Percentiles rank a stretch among this genome's conserved stretches.
These are phyloP conservation scores for Cenococcum geophilum DNA, from an alignment of 495 filamentous ascomycete genomes.

Conservation along the genomic window DNA sequence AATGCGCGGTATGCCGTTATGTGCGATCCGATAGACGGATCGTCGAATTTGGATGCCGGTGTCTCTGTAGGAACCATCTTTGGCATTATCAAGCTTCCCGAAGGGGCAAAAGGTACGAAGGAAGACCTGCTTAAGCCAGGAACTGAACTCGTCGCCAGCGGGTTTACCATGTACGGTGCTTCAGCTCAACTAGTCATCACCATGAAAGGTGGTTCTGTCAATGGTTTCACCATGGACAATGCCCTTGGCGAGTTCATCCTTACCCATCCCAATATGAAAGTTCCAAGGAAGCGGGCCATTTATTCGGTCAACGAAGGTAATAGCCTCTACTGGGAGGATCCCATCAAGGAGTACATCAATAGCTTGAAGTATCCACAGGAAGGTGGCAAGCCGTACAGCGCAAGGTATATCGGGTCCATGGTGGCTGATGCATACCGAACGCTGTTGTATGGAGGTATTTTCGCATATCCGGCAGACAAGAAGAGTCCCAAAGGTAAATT, in stretches of 20 bases:
- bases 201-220: constrained; percentile 87
- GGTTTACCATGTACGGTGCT: constrained; percentile 99
- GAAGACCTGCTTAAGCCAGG: constrained; percentile 84
- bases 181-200: constrained; percentile 94
- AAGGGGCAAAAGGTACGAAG: constrained; percentile 61
- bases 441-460: constrained; percentile 89
- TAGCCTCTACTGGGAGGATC: constrained; percentile 89
- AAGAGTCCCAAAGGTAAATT: constrained; percentile 98
- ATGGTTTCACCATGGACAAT: constrained; percentile 96
- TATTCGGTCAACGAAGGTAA: constrained; percentile 99
- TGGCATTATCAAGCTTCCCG: constrained; percentile 80
- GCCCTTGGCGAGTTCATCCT: constrained; percentile 97
- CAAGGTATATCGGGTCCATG: constrained; percentile 95
- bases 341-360: constrained; percentile 80
- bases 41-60: constrained; percentile 94
- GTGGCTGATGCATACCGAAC: constrained; percentile 97
- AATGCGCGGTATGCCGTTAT: constrained; percentile 88
- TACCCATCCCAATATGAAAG: constrained; percentile 87
- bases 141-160: constrained; percentile 82
- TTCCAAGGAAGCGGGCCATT: constrained; percentile 74
- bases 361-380: constrained; percentile 72
- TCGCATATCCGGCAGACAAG: constrained; percentile 95
- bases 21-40: constrained; percentile 97
- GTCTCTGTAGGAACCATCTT: constrained; percentile 99
- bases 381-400: constrained; percentile 83